Conservation (phyloP, 2,329 filamentous ascomycete genomes). For the Trichoderma aggressivum region DNA sequence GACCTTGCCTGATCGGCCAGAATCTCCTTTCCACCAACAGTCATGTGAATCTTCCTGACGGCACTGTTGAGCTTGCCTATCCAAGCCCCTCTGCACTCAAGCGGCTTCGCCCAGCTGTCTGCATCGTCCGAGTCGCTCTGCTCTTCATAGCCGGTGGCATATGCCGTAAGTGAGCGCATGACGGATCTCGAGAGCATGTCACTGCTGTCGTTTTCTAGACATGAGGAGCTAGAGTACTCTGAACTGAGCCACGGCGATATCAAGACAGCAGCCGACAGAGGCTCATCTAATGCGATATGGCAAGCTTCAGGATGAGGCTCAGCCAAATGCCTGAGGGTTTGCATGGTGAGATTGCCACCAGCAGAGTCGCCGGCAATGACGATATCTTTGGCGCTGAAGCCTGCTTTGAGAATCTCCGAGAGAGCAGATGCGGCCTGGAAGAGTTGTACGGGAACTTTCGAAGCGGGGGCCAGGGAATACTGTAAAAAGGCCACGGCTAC, state of each 20-base stretch:
- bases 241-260: constrained; percentile 34
- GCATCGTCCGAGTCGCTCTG: constrained; percentile 17
- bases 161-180: constrained; percentile 11
- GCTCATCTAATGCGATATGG: constrained; percentile 24
- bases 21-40: constrained; percentile 32
- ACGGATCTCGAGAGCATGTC: constrained; percentile 33
- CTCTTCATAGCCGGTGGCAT: constrained; percentile 18
- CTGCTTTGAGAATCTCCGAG: constrained; percentile 29
- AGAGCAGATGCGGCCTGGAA: constrained; percentile 33
- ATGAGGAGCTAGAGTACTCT: constrained; percentile 24
- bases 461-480: constrained; percentile 34
- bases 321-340: constrained; percentile 34
- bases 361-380: constrained; percentile 38
- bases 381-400: constrained; percentile 31
- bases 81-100: constrained; percentile 31
- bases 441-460: constrained; percentile 32
- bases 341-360: constrained; percentile 34
- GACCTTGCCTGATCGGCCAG: constrained; percentile 30
- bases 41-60: constrained; percentile 31
- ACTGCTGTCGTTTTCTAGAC: constrained; percentile 27
- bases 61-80: constrained; percentile 26
- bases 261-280: constrained; percentile 31
- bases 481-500: constrained; percentile 34
- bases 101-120: constrained; percentile 26
- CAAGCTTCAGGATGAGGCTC: constrained; percentile 29